Evolutionary conservation across 2,329 filamentous ascomycete species (phyloP).

Genomic region (Hypoxylon sp.): DNA sequence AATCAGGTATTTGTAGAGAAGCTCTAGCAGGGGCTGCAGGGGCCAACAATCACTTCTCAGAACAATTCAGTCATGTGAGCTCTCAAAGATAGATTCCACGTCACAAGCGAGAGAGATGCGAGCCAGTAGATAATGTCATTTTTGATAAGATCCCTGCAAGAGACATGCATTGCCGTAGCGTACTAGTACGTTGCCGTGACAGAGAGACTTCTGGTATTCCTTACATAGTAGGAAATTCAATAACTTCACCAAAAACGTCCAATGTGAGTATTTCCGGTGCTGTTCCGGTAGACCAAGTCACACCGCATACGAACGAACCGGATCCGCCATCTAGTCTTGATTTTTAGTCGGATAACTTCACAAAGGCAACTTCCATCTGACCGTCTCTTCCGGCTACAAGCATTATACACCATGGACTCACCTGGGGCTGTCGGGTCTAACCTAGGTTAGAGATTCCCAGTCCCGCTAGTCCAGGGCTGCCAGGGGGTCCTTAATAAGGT

Average conservation of each 20-base stretch:
- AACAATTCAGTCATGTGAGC: slow-evolving; percentile 38
- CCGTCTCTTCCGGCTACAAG: slow-evolving; percentile 11
- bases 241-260: background rate
- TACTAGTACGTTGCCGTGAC: slow-evolving; percentile 19
- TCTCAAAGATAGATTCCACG: slow-evolving; percentile 33
- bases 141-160: slow-evolving; percentile 24
- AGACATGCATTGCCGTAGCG: slow-evolving; percentile 14
- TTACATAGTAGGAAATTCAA: background rate
- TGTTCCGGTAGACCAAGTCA: slow-evolving; percentile 26
- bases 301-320: slow-evolving; percentile 32
- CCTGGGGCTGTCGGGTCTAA: background rate
- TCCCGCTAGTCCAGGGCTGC: slow-evolving; percentile 2
- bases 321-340: slow-evolving; percentile 12
- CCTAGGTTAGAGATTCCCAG: slow-evolving; percentile 1
- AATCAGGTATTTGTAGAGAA: slow-evolving; percentile 30
- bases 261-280: slow-evolving; percentile 26
- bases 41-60: slow-evolving; percentile 28
- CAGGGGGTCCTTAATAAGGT: slow-evolving; percentile 24
- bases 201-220: slow-evolving; percentile 20
- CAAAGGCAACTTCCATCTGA: background rate
- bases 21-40: slow-evolving; percentile 10
- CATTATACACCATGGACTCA: slow-evolving; percentile 2
- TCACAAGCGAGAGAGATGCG: slow-evolving; percentile 30
- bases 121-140: slow-evolving; percentile 21
- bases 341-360: slow-evolving; percentile 9